Conservation (phyloP, 371 early-diverging fungal species). For the Parasitella parasitica region DNA sequence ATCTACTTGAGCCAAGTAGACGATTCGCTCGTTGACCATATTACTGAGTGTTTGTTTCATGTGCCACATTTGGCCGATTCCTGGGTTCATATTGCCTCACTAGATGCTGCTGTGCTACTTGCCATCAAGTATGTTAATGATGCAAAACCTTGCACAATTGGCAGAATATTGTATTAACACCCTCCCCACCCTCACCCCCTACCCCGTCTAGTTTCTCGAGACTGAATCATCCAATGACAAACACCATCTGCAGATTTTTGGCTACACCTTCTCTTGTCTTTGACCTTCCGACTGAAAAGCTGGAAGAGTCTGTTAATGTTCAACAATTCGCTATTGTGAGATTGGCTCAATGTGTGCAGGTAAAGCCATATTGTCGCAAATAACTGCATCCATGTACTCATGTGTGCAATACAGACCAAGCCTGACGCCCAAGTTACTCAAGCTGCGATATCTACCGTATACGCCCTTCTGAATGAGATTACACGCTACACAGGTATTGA, state of each 20-base stretch:
- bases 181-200: background rate
- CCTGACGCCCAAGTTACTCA: constrained; percentile 41
- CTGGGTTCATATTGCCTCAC: constrained; percentile 56
- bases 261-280: constrained; percentile 65
- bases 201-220: constrained; percentile 42
- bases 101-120: constrained; percentile 60
- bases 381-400: background rate
- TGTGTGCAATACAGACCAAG: constrained; percentile 17
- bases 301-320: constrained; percentile 28
- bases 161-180: too few relatives aligned
- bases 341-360: constrained; percentile 61
- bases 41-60: constrained; percentile 57
- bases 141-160: too few relatives aligned
- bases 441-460: constrained; percentile 55
- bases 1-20: constrained; percentile 63
- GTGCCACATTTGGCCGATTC: constrained; percentile 50
- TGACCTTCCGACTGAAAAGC: constrained; percentile 32
- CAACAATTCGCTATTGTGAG: constrained; percentile 58
- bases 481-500: constrained; percentile 45
- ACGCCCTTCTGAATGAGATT: constrained; percentile 55
- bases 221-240: constrained; percentile 53
- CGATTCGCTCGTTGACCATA: constrained; percentile 56
- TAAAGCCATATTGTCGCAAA: background rate
- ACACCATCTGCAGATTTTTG: constrained; percentile 58
- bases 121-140: constrained; percentile 59